These are phyloP conservation scores for Globisporangium barbulae DNA, from an alignment of 352 stramenopile genomes.

Conservation along the genomic window DNA sequence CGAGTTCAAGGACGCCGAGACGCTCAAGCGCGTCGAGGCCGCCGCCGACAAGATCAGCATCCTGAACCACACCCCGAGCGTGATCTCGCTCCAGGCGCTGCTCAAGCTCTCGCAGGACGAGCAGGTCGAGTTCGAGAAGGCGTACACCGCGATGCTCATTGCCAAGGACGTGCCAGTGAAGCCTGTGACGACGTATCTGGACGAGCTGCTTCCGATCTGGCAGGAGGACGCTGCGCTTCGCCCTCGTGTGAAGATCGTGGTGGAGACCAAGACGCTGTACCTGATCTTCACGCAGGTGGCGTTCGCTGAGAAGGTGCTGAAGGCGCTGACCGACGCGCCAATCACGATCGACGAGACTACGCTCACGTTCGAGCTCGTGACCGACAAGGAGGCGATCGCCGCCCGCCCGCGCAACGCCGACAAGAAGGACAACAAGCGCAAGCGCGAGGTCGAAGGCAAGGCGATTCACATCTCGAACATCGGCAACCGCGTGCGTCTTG, in stretches of 20 bases:
- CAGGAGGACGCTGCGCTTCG: conserved; percentile 61
- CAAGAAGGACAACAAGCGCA: conserved; percentile 71
- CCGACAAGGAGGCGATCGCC: conserved; percentile 68
- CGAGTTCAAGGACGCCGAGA: conserved; percentile 64
- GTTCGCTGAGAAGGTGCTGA: conserved; percentile 61
- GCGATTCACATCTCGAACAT: conserved; percentile 83
- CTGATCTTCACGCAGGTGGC: conserved; percentile 71
- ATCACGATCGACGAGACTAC: conserved; percentile 60
- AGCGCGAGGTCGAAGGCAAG: conserved; percentile 67
- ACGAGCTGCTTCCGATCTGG: conserved; percentile 69
- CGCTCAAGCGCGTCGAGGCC: conserved; percentile 46
- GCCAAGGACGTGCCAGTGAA: conserved; percentile 78
- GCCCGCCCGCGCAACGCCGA: conserved; percentile 55
- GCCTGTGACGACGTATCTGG: conserved; percentile 68
- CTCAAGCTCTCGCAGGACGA: conserved; percentile 62
- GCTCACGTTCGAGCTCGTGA: conserved; percentile 75
- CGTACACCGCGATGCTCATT: conserved; percentile 74
- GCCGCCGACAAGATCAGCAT: conserved; percentile 57
- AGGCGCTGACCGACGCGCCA: conserved; percentile 34
- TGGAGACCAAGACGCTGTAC: conserved; percentile 67
- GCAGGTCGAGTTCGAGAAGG: conserved; percentile 84
- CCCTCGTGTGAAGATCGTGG: conserved; percentile 65
- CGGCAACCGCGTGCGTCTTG: conserved; percentile 56
- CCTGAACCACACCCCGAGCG: conserved; percentile 49
- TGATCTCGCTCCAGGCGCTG: conserved; percentile 54